Evolutionary conservation across 2,329 filamentous ascomycete genomes (phyloP).

Genomic region (Penicillium sp.): DNA sequence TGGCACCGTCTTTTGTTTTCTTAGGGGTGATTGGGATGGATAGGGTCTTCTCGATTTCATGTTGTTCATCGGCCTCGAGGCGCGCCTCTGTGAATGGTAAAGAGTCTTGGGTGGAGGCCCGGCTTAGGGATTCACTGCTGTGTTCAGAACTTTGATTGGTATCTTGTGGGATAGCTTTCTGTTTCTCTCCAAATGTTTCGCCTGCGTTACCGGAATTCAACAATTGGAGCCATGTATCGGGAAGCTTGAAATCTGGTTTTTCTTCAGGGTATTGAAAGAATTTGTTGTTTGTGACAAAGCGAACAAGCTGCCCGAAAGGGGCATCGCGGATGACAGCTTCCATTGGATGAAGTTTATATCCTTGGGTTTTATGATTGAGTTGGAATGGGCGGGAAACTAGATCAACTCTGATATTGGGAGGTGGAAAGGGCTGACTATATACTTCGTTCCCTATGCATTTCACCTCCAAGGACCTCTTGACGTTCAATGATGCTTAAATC

Average conservation of each 20-base stretch:
- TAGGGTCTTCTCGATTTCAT: slow-evolving; percentile 29
- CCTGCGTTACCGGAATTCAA: slow-evolving; percentile 7
- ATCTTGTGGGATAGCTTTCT: not conserved
- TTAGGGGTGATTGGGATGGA: slow-evolving; percentile 34
- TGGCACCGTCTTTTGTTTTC: slow-evolving; percentile 37
- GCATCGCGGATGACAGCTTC: slow-evolving; percentile 42
- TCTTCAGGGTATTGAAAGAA: slow-evolving; percentile 50
- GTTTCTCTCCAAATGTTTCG: not conserved
- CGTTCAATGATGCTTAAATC: not conserved
- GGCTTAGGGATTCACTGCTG: slow-evolving; percentile 8
- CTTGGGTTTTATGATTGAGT: not conserved
- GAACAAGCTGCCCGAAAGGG: slow-evolving; percentile 48
- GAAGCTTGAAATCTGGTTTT: slow-evolving; percentile 30
- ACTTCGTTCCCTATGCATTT: no score
- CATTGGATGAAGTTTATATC: slow-evolving; percentile 9
- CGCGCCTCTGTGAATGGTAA: slow-evolving; percentile 23
- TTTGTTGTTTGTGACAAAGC: slow-evolving; percentile 44
- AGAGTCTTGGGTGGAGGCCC: slow-evolving; percentile 12
- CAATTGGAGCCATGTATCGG: slow-evolving; percentile 23
- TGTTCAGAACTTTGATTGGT: not conserved
- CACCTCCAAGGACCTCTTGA: no score
- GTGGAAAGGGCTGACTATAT: not conserved
- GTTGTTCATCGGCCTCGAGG: slow-evolving; percentile 29
- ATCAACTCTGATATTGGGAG: not conserved
- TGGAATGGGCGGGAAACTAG: not conserved